phyloP scores from a whole-genome alignment of 2,329 filamentous ascomycete genomes.

The Pseudogymnoascus sp. region DNA sequence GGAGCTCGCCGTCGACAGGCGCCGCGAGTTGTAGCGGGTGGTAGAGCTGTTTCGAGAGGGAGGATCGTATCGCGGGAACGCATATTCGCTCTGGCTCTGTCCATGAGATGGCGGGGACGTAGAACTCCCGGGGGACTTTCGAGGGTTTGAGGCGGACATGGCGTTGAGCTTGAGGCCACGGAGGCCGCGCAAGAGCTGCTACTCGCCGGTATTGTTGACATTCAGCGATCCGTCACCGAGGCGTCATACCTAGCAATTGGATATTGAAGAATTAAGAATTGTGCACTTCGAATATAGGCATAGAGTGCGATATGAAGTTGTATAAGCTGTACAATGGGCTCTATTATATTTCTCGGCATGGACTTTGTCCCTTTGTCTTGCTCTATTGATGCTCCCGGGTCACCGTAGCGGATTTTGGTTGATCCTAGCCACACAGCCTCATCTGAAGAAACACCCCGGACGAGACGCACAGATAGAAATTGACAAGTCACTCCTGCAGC shows the following conservation, averaged over 20 bases:
- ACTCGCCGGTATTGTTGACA: slow-evolving; percentile 21
- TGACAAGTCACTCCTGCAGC: not conserved
- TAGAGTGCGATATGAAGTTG: not conserved
- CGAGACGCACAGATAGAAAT: too few relatives aligned
- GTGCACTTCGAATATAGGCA: not conserved
- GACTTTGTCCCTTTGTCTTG: slow-evolving; percentile 1
- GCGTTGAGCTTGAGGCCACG: slow-evolving; percentile 20
- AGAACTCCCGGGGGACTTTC: slow-evolving; percentile 44
- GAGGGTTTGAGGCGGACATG: slow-evolving; percentile 39
- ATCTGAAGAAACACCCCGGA: not conserved
- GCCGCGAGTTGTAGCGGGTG: slow-evolving; percentile 47
- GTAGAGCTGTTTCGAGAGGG: slow-evolving; percentile 37
- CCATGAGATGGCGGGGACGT: slow-evolving; percentile 31
- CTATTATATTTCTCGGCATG: not conserved
- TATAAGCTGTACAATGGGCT: not conserved
- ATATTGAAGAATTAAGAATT: not conserved
- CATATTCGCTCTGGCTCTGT: slow-evolving; percentile 37
- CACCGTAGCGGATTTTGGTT: not conserved
- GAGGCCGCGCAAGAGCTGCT: slow-evolving; percentile 19
- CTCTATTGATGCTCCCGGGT: not conserved
- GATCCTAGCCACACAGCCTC: not conserved
- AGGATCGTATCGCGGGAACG: slow-evolving; percentile 54
- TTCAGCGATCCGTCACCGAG: slow-evolving; percentile 24
- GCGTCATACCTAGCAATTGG: slow-evolving; percentile 28
- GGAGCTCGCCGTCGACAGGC: slow-evolving; percentile 82